Base-by-base conservation (phyloP, 257 asterid species). In the Ballota nigra region DNA sequence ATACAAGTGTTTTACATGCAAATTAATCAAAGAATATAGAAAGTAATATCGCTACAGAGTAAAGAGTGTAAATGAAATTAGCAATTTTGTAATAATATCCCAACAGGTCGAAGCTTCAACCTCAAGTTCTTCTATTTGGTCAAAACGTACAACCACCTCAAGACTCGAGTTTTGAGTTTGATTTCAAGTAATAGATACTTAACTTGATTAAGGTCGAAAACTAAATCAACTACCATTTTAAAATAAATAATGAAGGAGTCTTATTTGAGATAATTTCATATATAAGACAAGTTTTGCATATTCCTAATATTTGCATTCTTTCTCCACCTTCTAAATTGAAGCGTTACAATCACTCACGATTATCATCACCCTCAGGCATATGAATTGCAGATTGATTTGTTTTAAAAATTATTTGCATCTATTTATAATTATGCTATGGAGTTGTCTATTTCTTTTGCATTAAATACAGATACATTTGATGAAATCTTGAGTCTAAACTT, bases 11-110 rank as follows among this genome's bases (percentile, higher is more conserved):
- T 71, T 60, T 53, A 43, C 78, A 75, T 80, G 72, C 77, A 79
- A 66, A 75, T n/a, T n/a, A n/a, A n/a, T 72, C 81, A 43, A 80
- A 61, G 75, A 51, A 28, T 66, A 20, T 36, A 26, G 29, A 72
- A 78, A 63, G 69, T 59, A 64, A 69, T 43, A 58, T 28, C 13
- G 45, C 64, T 31, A 53, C 57, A 66, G 52, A 58, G 47, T 38
- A 40, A 63, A 31, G n/a, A 40, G 34, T 40, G 4, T 10, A 23
- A 52, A 67, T 60, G 67, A 31, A 53, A 64, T n/a, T 55, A 18
- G 40, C 59, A 57, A 58, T 40, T 38, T 18, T 24, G 24, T 6
- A 43, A 43, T 43, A 43, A 15, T 43, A 43, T 38, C 13, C 13
- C 15, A 23, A 49, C 12, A 5, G 36, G 11, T 52, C 1, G 16